Evolutionary conservation across 73 alveolate genomes (phyloP), one percentile per base, ranked within the genome.

Genomic region (Paramecium tetraurelia): DNA sequence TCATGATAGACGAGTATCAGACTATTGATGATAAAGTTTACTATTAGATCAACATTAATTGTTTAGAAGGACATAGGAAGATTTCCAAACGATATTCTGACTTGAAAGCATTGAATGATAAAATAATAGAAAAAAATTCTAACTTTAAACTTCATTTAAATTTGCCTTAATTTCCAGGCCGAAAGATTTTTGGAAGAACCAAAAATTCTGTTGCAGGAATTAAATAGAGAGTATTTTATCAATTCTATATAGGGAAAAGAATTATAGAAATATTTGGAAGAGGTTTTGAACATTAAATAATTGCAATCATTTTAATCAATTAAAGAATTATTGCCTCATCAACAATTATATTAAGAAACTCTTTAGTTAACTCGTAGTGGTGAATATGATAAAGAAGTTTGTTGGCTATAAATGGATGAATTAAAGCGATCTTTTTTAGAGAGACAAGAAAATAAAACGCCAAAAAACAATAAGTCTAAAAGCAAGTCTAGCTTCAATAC

Each of bases 351-450:
- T 24, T 33, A 80, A 44, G 90, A 80, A 24, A n/a, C 90, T 11
- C 48, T 80, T n/a, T 7, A 31, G 22, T 7, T 80, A 22, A 20
- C 33, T 9, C 7, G 8, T 7, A 27, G 57, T 44, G 70, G 18
- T 3, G 90, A 80, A 48, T 80, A 80, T 21, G 46, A 33, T 31
- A 80, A 80, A 22, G 90, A 80, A 38, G 22, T 43, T 14, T 80
- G 90, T 44, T 80, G 90, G 90, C 5, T 22, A 21, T 44, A 80
- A 80, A 80, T 80, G 90, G 90, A 80, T 46, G 90, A 80, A 21
- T 46, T 80, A 41, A 80, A 80, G 57, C 33, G 90, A 80, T 80
- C 90, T 40, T 80, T 21, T 43, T 80, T 80, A n/a, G 90, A 80
- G 14, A 44, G 75, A 80, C 57, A 80, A 44, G 90, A 80, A 31